Evolutionary conservation across 2,329 filamentous ascomycete species (phyloP), one percentile per base, ranked within the genome.

Genomic region (Trichoderma sp.): DNA sequence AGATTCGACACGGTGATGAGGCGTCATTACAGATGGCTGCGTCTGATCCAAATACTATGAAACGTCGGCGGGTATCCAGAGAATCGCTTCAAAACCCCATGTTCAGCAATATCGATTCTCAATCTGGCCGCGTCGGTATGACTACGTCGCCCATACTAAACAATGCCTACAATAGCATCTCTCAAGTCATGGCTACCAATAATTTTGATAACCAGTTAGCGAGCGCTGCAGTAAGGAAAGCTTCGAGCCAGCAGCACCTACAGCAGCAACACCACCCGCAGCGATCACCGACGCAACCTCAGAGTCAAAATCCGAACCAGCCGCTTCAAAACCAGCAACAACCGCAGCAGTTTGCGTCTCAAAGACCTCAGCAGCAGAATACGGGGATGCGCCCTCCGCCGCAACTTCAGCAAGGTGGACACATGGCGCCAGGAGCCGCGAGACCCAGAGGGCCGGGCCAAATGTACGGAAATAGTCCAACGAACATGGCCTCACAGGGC

Each of bases 31-130:
- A 74, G 11, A 55, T 23, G 34, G 36, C 47, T n/a, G 12, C 64
- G n/a, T 30, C 62, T 26, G 74, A 75, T 39, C 73, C 74, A 26
- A 66, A 57, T 11, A 59, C 53, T 20, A 53, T 68, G 30, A 80
- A 80, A 70, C 77, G 78, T 8, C 78, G 76, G 28, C 76, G 77
- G 55, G 72, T 76, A 15, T 77, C 78, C 3, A 75, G 75, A 36
- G 76, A 74, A 15, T 64, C 67, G 28, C 61, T 47, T n/a, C 74
- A 76, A 26, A 71, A 71, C n/a, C 64, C 68, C 17, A 64, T 39
- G 6, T 43, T 70, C 12, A 67, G 34, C 34, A 32, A 8, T 23
- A 63, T 64, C 26, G 71, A 73, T 32, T 66, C 74, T 8, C 73
- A 75, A 17, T 53, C 70, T 15, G 47, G 72, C 26, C 53, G 70